Evolutionary conservation across 352 stramenopile species (phyloP), one percentile per base, ranked within the genome.

Genomic region (Peronospora belbahrii): DNA sequence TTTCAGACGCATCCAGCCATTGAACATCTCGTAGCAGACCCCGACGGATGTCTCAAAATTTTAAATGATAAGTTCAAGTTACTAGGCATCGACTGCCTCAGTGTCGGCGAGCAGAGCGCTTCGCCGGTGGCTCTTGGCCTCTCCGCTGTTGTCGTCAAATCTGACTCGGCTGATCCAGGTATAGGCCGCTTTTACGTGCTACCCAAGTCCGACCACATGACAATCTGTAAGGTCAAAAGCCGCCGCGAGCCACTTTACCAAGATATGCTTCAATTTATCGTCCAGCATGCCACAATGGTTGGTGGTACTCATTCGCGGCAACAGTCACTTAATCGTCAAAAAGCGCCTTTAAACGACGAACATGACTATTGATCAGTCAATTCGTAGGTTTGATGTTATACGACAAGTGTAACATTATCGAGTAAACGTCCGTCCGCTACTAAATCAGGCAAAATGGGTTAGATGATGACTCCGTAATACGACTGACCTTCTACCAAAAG

Each of bases 181-280:
- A 54, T 82, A 19, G 77, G 76, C 10, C 56, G 62, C 31, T 93
- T 93, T 48, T 71, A 76, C 46, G 45, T 89, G 17, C 49, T 90
- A 22, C 40, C 62, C 0, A 57, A 65, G 40, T 63, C 76, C 8
- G 74, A 93, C 38, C 82, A 93, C 68, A 93, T 93, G 78, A 88
- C 80, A 13, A 93, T 93, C 49, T 93, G 78, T 65, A 93, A 93
- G 54, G 72, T 71, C 13, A 85, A 86, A 60, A 69, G 53, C 17
- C 30, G 53, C n/a, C 43, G 75, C 20, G 72, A 89, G 39, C 62
- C 61, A 23, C 70, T 88, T 17, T 93, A 89, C 52, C 59, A 69
- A 28, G 67, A 70, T n/a, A 66, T 82, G 14, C 44, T 78, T 9
- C 41, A 45, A 28, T 81, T 63, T 36, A 33, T 82, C 15, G 28